Conservation (phyloP, 2,329 filamentous ascomycete genomes). For the Fusarium graminum region DNA sequence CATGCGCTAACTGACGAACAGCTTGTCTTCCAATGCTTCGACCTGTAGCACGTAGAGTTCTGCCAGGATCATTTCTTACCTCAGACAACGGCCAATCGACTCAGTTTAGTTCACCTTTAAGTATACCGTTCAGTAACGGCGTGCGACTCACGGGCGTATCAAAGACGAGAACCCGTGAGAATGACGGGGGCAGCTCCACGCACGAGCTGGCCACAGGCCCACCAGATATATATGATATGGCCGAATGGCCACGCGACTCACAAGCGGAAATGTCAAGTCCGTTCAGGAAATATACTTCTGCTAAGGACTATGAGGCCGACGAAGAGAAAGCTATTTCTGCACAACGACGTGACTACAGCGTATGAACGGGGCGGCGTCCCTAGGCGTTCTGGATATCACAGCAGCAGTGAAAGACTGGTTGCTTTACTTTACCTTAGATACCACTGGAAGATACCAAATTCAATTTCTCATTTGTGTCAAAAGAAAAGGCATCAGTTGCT, state of each 20-base stretch:
- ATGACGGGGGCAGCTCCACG: conserved; percentile 38
- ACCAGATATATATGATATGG: conserved; percentile 29
- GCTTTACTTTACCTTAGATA: conserved; percentile 32
- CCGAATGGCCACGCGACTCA: conserved; percentile 31
- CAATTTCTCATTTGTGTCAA: not conserved
- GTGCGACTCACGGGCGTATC: conserved; percentile 34
- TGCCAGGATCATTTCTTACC: conserved; percentile 39
- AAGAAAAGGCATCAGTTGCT: not conserved
- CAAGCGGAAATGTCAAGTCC: conserved; percentile 37
- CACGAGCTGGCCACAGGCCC: conserved; percentile 21
- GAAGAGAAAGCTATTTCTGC: conserved; percentile 32
- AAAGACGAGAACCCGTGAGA: conserved; percentile 22
- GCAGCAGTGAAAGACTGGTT: not conserved
- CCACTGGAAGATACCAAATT: conserved; percentile 26
- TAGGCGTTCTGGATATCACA: conserved; percentile 28
- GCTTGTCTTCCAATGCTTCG: conserved; percentile 45
- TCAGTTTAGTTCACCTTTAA: conserved; percentile 24
- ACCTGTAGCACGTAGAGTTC: conserved; percentile 37
- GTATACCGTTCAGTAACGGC: conserved; percentile 31
- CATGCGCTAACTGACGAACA: conserved; percentile 6
- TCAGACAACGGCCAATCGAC: conserved; percentile 29
- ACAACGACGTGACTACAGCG: conserved; percentile 25
- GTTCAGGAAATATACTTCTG: conserved; percentile 35
- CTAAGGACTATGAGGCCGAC: conserved; percentile 31
- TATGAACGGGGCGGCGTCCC: conserved; percentile 36